Conservation (phyloP, 257 asterid species). For the Coffea canephora region DNA sequence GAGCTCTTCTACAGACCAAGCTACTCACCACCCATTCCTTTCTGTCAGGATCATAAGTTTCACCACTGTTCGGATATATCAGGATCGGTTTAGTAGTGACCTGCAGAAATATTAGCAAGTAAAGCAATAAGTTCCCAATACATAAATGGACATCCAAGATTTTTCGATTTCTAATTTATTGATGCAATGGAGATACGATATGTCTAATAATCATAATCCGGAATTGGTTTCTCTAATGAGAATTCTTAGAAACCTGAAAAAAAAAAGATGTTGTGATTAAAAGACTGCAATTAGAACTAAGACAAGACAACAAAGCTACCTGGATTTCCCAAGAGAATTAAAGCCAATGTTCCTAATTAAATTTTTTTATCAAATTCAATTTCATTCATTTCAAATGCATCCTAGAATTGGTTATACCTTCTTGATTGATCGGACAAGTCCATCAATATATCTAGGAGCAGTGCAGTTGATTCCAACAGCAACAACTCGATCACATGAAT, state of each 20-base stretch:
- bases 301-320: background rate
- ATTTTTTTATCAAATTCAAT: background rate
- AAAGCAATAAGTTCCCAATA: background rate
- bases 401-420: constrained; percentile 30
- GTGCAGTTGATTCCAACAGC: constrained; percentile 82
- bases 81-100: constrained; percentile 67
- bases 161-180: too few species aligned
- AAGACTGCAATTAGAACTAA: background rate
- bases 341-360: background rate
- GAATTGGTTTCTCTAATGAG: background rate
- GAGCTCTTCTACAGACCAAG: background rate
- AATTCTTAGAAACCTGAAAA: too few species aligned
- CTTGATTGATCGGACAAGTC: constrained; percentile 55
- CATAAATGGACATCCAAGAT: too few species aligned
- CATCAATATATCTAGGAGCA: constrained; percentile 65
- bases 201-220: background rate
- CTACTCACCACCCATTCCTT: constrained; percentile 82
- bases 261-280: background rate
- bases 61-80: constrained; percentile 87
- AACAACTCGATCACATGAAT: constrained; percentile 49
- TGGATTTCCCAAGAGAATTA: background rate
- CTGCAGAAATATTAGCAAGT: constrained; percentile 30
- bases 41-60: constrained; percentile 60
- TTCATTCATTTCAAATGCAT: background rate
- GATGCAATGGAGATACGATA: too few species aligned